phyloP scores from a whole-genome alignment of 179 eudicot genomes.

The Pouteria campechiana region DNA sequence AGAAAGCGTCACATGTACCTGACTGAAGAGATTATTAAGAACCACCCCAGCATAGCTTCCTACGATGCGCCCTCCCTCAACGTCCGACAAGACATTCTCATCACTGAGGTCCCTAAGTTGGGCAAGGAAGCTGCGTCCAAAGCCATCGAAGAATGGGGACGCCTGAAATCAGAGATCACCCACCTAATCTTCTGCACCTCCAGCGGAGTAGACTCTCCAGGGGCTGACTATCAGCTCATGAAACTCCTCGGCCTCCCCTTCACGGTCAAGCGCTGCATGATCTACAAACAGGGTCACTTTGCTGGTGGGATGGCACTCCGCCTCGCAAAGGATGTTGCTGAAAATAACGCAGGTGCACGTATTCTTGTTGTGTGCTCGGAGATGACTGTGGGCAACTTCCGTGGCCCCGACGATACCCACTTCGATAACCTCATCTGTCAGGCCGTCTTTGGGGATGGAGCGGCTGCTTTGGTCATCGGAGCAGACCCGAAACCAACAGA shows the following conservation, averaged over 20 bases:
- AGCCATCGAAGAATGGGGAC: constrained; percentile 8
- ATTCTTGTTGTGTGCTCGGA: constrained; percentile 1
- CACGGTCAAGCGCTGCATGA: not conserved
- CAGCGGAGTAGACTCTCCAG: not conserved
- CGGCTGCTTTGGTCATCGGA: not conserved
- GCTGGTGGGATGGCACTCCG: constrained; percentile 5
- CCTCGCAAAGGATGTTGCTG: constrained; percentile 7
- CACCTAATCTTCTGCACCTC: constrained; percentile 2
- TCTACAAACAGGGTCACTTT: constrained; percentile 2
- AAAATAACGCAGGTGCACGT: constrained; percentile 4
- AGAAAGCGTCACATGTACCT: constrained; percentile 1
- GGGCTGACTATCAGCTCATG: constrained; percentile 1
- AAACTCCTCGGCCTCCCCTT: not conserved
- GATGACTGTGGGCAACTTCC: not conserved
- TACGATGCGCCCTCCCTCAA: not conserved
- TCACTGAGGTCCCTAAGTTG: not conserved
- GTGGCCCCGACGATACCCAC: not conserved
- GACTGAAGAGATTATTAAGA: not conserved
- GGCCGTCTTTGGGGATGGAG: constrained; percentile 5
- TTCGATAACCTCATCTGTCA: not conserved
- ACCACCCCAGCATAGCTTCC: not conserved
- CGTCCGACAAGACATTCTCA: not conserved
- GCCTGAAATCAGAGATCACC: not conserved
- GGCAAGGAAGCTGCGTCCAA: constrained; percentile 1
- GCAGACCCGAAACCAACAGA: not conserved